Evolutionary conservation across 805 yeast genomes (phyloP).

Genomic region (Jamesozyma jinghongensis): DNA sequence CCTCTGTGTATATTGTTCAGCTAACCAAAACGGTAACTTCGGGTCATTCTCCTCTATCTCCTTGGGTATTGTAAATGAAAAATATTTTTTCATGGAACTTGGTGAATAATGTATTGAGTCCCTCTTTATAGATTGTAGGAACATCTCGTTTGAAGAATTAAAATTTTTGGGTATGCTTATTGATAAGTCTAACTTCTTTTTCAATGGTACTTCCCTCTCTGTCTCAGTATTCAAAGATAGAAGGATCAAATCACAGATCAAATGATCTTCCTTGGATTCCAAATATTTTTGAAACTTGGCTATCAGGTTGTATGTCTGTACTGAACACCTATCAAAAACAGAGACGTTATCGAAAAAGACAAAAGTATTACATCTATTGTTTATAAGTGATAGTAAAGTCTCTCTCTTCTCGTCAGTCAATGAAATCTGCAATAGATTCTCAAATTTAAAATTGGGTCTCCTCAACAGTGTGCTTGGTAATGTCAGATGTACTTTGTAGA

Average conservation of each 20-base stretch:
- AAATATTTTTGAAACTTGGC: slow-evolving; percentile 13
- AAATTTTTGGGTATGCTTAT: slow-evolving; percentile 15
- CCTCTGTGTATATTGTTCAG: slow-evolving; percentile 10
- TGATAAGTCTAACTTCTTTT: slow-evolving; percentile 5
- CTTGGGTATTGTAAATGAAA: slow-evolving; percentile 22
- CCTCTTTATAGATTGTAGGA: slow-evolving; percentile 27
- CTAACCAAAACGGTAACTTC: slow-evolving; percentile 29
- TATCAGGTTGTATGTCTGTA: slow-evolving; percentile 20
- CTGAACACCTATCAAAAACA: slow-evolving; percentile 14
- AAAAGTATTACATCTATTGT: slow-evolving; percentile 9
- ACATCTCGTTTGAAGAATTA: slow-evolving; percentile 14
- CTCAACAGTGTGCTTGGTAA: slow-evolving; percentile 28
- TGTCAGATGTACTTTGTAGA: slow-evolving; percentile 21
- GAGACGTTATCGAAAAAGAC: slow-evolving; percentile 24
- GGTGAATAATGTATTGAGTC: slow-evolving; percentile 29
- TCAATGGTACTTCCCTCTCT: background rate
- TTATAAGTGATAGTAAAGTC: slow-evolving; percentile 14
- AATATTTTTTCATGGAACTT: slow-evolving; percentile 23
- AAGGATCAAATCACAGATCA: background rate
- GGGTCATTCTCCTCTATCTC: slow-evolving; percentile 12
- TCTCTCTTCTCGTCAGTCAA: slow-evolving; percentile 15
- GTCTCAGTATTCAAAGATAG: slow-evolving; percentile 3
- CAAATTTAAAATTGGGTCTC: slow-evolving; percentile 25
- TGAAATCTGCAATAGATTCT: slow-evolving; percentile 19
- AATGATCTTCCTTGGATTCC: background rate